Conservation (phyloP, 805 yeast species). For the Yamadazyma laniorum region DNA sequence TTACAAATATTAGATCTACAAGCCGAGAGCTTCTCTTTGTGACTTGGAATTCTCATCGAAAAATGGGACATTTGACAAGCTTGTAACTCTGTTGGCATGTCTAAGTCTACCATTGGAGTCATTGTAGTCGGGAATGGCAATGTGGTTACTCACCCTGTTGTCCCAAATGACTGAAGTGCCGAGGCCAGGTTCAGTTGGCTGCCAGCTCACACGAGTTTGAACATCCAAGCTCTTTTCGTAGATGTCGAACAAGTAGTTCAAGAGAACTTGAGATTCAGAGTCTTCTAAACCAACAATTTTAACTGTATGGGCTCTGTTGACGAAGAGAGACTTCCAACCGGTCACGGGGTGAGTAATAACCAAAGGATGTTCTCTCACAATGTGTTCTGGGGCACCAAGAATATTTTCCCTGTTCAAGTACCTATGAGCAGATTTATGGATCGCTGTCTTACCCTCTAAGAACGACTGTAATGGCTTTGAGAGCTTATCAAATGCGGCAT, state of each 20-base stretch:
- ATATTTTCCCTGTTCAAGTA: slow-evolving; percentile 46
- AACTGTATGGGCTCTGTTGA: slow-evolving; percentile 50
- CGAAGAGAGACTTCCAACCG: slow-evolving; percentile 58
- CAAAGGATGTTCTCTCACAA: slow-evolving; percentile 59
- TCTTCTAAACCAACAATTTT: slow-evolving; percentile 53
- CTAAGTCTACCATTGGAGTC: slow-evolving; percentile 33
- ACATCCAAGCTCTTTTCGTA: slow-evolving; percentile 53
- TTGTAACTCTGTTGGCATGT: slow-evolving; percentile 51
- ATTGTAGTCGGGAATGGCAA: slow-evolving; percentile 53
- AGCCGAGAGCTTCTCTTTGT: slow-evolving; percentile 52
- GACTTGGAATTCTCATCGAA: slow-evolving; percentile 50
- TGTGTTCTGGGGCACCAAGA: slow-evolving; percentile 44
- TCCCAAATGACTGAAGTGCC: slow-evolving; percentile 62
- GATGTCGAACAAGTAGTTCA: slow-evolving; percentile 45
- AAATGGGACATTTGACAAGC: slow-evolving; percentile 54
- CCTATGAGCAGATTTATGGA: slow-evolving; percentile 41
- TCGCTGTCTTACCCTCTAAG: slow-evolving; percentile 52
- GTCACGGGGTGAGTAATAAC: slow-evolving; percentile 66
- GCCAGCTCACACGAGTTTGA: slow-evolving; percentile 56
- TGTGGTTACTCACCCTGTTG: slow-evolving; percentile 54
- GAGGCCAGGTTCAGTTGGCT: slow-evolving; percentile 31
- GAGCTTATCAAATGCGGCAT: slow-evolving; percentile 55
- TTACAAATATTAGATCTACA: no score
- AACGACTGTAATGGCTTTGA: slow-evolving; percentile 50
- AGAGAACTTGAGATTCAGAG: slow-evolving; percentile 48